phyloP scores from a whole-genome alignment of 129 eudicot genomes.

The Centaurea solstitialis region DNA sequence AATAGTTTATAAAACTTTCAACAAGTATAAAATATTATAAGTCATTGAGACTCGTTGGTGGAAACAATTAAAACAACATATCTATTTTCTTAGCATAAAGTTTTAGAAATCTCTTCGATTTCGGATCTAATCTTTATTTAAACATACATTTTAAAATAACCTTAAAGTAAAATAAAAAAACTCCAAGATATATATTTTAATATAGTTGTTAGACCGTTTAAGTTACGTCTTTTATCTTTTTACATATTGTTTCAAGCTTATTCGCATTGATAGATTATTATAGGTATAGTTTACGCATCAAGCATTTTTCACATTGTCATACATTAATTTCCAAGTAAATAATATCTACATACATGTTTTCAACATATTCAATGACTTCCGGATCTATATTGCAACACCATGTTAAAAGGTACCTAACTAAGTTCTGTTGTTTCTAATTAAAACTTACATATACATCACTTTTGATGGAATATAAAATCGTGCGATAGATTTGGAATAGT shows the following conservation, averaged over 20 bases:
- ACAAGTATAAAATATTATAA: too few species aligned
- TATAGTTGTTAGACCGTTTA: not conserved
- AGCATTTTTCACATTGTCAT: not conserved
- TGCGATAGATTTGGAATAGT: constrained; percentile 1
- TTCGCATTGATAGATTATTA: not conserved
- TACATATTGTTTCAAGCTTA: not conserved
- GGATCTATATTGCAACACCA: not conserved
- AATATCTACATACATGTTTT: not conserved
- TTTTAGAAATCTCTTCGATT: not conserved
- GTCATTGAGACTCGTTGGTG: too few species aligned
- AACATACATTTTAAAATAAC: not conserved
- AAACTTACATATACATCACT: not conserved
- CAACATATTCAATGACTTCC: not conserved
- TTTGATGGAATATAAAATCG: not conserved
- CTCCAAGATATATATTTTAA: not conserved
- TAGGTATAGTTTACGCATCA: not conserved
- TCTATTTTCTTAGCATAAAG: too few species aligned
- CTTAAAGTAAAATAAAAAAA: too few species aligned
- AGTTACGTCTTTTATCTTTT: not conserved
- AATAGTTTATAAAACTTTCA: too few species aligned
- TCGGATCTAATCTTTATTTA: too few species aligned
- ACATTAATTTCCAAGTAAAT: not conserved
- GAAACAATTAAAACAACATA: too few species aligned
- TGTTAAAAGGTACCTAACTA: not conserved
- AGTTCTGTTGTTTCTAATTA: not conserved